These are phyloP conservation scores for Psophocarpus tetragonolobus DNA, from an alignment of 306 rosid species.

Conservation along the genomic window DNA sequence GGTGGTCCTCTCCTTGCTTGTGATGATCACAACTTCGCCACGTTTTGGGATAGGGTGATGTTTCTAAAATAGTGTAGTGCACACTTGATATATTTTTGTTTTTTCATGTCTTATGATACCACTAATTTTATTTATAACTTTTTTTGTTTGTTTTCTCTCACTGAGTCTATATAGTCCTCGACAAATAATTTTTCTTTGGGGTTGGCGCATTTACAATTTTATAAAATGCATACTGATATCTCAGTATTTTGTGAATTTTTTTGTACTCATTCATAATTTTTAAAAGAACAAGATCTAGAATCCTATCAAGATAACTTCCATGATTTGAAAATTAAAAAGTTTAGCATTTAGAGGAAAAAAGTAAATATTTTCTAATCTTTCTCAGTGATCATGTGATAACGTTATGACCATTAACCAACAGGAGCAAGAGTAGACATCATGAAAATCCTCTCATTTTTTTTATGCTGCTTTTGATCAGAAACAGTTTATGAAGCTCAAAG, in stretches of 20 bases:
- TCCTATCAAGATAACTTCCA: not conserved
- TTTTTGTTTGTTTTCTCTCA: too few relatives aligned
- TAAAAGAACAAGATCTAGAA: not conserved
- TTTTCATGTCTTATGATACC: too few relatives aligned
- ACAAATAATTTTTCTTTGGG: too few relatives aligned
- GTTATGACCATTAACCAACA: not conserved
- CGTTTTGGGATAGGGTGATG: too few relatives aligned
- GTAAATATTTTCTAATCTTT: not conserved
- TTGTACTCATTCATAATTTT: constrained; percentile 7
- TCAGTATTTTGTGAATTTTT: constrained; percentile 5
- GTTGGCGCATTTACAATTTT: too few relatives aligned
- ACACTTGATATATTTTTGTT: too few relatives aligned
- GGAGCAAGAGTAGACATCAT: not conserved
- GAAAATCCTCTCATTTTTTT: not conserved
- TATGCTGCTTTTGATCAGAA: not conserved
- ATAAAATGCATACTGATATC: not conserved
- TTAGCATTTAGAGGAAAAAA: not conserved
- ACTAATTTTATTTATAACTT: too few relatives aligned
- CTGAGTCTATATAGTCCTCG: too few relatives aligned
- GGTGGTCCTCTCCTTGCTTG: too few relatives aligned
- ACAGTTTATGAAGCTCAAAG: not conserved
- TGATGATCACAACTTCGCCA: too few relatives aligned
- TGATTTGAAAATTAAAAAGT: not conserved
- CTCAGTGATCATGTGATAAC: not conserved
- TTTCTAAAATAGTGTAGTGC: too few relatives aligned